Conservation (phyloP, 805 yeast genomes). For the Metschnikowia proteae region DNA sequence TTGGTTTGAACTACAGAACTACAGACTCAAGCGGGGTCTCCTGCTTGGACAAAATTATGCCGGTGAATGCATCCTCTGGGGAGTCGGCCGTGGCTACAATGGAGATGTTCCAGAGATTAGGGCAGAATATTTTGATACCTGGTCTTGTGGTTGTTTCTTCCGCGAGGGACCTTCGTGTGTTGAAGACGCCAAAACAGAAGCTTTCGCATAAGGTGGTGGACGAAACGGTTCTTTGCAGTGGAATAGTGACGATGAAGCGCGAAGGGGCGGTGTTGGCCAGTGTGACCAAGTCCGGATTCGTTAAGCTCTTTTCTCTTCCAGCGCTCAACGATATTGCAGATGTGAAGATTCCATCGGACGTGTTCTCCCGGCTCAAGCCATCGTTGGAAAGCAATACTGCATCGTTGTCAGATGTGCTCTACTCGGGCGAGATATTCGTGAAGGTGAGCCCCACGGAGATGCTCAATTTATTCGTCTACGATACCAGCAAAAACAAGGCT, state of each 20-base stretch:
- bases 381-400: slow-evolving; percentile 22
- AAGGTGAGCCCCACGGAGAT: slow-evolving; percentile 51
- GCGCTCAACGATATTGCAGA: slow-evolving; percentile 56
- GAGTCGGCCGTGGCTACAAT: slow-evolving; percentile 61
- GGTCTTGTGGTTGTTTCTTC: slow-evolving; percentile 61
- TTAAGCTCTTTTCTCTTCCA: slow-evolving; percentile 54
- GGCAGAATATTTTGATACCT: slow-evolving; percentile 57
- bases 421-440: slow-evolving; percentile 55
- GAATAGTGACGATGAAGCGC: slow-evolving; percentile 45
- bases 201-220: slow-evolving; percentile 61
- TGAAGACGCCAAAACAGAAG: slow-evolving; percentile 59
- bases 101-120: slow-evolving; percentile 52
- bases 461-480: slow-evolving; percentile 23
- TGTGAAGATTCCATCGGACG: slow-evolving; percentile 35
- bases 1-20: slow-evolving; percentile 33
- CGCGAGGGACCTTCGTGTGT: slow-evolving; percentile 55
- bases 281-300: slow-evolving; percentile 43
- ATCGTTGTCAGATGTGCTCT: slow-evolving; percentile 30
- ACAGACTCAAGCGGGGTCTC: slow-evolving; percentile 46
- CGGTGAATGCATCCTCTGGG: slow-evolving; percentile 59
- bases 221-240: slow-evolving; percentile 42
- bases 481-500: slow-evolving; percentile 19
- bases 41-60: slow-evolving; percentile 52
- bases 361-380: slow-evolving; percentile 21
- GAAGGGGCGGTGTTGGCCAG: slow-evolving; percentile 48